Percentiles rank a stretch among this genome's conserved stretches.
Evolutionary conservation across 345 rosid genomes (phyloP).

Genomic region (Excoecaria cochinchinensis): DNA sequence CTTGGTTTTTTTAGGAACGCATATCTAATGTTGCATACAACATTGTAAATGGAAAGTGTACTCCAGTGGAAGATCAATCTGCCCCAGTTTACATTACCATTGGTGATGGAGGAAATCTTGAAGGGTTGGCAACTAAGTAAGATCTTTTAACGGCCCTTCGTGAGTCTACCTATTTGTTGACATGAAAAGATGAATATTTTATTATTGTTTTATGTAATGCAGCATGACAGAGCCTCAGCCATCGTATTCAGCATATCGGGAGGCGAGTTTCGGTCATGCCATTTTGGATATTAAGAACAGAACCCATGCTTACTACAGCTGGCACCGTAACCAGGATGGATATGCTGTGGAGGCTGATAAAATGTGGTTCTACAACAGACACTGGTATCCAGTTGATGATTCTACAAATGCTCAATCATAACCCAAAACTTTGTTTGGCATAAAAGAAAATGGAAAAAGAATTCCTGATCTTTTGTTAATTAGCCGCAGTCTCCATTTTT

Average conservation of each 20-base stretch:
- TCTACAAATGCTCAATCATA: slow-evolving; percentile 28
- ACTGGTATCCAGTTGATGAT: slow-evolving; percentile 62
- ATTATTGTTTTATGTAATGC: slow-evolving; percentile 17
- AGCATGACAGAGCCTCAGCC: slow-evolving; percentile 96
- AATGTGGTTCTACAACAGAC: slow-evolving; percentile 79
- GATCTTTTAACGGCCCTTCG: not conserved
- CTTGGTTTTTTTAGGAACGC: slow-evolving; percentile 56
- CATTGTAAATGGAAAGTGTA: slow-evolving; percentile 53
- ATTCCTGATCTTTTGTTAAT: no score
- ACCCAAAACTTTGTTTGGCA: not conserved
- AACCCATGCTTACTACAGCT: slow-evolving; percentile 72
- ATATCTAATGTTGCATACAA: slow-evolving; percentile 79
- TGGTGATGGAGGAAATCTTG: slow-evolving; percentile 88
- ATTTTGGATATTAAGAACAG: slow-evolving; percentile 72
- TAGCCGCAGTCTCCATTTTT: not conserved
- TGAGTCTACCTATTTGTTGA: not conserved
- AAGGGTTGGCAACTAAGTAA: slow-evolving; percentile 81
- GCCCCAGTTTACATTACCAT: slow-evolving; percentile 83
- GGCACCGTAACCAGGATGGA: slow-evolving; percentile 92
- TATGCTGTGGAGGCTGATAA: slow-evolving; percentile 71
- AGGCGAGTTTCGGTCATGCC: slow-evolving; percentile 94
- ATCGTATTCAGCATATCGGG: slow-evolving; percentile 78
- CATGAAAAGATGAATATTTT: no score
- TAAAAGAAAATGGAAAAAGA: not conserved
- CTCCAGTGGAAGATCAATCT: slow-evolving; percentile 55